Percentiles rank a stretch among this genome's conserved stretches.
Evolutionary conservation across 257 asterid species (phyloP).

Genomic region (Eucommia ulmoides): DNA sequence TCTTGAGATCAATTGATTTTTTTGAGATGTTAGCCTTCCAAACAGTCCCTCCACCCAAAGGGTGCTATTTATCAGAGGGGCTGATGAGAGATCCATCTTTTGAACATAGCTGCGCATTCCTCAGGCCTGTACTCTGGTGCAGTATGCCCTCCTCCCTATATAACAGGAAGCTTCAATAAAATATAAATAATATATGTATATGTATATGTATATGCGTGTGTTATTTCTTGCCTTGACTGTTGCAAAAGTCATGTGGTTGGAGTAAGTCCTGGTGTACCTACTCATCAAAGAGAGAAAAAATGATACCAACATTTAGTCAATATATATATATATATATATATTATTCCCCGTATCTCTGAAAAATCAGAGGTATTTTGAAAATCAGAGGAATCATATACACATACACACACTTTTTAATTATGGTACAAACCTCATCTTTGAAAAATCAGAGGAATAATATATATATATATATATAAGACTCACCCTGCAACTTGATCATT

Average conservation of each 20-base stretch:
- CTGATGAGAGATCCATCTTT: constrained; percentile 30
- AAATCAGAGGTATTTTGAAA: too few species aligned
- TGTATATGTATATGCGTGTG: background rate
- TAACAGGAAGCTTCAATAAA: background rate
- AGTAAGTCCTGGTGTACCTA: constrained; percentile 23
- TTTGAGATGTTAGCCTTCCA: too few species aligned
- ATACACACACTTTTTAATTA: too few species aligned
- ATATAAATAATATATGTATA: background rate
- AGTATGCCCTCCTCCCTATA: constrained; percentile 33
- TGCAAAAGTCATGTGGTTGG: constrained; percentile 36
- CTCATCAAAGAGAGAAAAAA: background rate
- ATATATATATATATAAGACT: too few species aligned
- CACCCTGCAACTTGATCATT: constrained; percentile 33
- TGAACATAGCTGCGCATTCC: constrained; percentile 30
- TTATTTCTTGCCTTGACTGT: constrained; percentile 27
- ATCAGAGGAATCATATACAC: too few species aligned
- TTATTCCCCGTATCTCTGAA: too few species aligned
- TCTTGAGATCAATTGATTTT: too few species aligned
- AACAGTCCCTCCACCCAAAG: too few species aligned
- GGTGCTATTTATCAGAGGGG: constrained; percentile 21
- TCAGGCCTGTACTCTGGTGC: constrained; percentile 19
- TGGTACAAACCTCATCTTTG: background rate
- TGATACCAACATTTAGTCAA: too few species aligned
- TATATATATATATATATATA: too few species aligned
- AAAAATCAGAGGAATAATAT: too few species aligned